A percentile compares a stretch with the other conserved stretches of the same genome.
These are phyloP conservation scores for Barnettozyma sucrosica DNA, from an alignment of 805 yeast species.

Conservation along the genomic window DNA sequence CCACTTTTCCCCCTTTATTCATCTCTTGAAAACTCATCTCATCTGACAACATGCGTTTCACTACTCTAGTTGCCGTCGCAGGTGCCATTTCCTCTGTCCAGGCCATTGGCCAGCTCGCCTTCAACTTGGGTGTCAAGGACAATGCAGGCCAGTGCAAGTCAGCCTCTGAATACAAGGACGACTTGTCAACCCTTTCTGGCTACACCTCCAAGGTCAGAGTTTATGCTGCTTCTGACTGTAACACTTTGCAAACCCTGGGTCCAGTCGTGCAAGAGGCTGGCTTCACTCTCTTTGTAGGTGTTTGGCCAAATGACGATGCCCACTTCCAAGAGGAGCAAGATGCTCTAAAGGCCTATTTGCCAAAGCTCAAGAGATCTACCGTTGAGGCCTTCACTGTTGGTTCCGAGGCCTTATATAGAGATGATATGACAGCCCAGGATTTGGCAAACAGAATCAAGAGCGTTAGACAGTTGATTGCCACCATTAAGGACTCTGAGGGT, in stretches of 20 bases:
- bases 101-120: slow-evolving; percentile 70
- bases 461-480: slow-evolving; percentile 52
- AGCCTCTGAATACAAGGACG: slow-evolving; percentile 62
- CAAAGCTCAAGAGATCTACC: slow-evolving; percentile 60
- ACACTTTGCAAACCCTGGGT: slow-evolving; percentile 76
- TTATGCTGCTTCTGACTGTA: slow-evolving; percentile 91
- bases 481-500: slow-evolving; percentile 75
- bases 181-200: slow-evolving; percentile 51
- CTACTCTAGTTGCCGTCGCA: slow-evolving; percentile 30
- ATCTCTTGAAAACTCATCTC: not conserved
- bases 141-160: slow-evolving; percentile 72
- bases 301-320: slow-evolving; percentile 89
- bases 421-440: slow-evolving; percentile 67
- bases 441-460: slow-evolving; percentile 64
- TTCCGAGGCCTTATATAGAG: slow-evolving; percentile 93
- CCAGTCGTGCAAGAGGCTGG: slow-evolving; percentile 81
- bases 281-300: slow-evolving; percentile 73
- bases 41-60: slow-evolving; percentile 18
- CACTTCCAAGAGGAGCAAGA: slow-evolving; percentile 70
- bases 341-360: slow-evolving; percentile 68
- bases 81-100: slow-evolving; percentile 42
- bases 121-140: slow-evolving; percentile 82
- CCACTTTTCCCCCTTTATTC: not conserved
- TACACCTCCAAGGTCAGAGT: slow-evolving; percentile 71
- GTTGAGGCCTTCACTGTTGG: slow-evolving; percentile 83